Conservation (phyloP, 1,139 yeast genomes). For the Blastobotrys indianensis region DNA sequence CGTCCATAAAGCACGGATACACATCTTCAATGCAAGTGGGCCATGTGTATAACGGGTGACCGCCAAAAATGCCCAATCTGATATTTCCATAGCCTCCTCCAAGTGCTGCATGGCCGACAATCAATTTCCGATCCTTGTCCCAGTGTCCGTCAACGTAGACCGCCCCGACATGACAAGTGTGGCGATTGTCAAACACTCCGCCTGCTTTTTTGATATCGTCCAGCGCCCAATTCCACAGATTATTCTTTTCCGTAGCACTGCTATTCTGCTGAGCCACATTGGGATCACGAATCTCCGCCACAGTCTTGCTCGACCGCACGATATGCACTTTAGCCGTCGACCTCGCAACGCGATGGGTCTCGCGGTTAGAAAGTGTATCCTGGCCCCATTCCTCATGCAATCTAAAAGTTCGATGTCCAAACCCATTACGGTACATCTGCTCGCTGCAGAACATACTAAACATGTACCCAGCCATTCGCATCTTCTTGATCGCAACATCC, state of each 20-base stretch:
- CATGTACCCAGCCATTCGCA: slow-evolving; percentile 79
- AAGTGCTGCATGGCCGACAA: slow-evolving; percentile 86
- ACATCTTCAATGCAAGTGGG: slow-evolving; percentile 71
- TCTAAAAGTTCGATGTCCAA: slow-evolving; percentile 74
- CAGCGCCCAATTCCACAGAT: slow-evolving; percentile 69
- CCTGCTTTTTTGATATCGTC: slow-evolving; percentile 58
- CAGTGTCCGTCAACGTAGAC: slow-evolving; percentile 80
- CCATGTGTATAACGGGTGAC: slow-evolving; percentile 89
- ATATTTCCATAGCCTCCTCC: slow-evolving; percentile 79
- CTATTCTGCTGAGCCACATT: slow-evolving; percentile 83
- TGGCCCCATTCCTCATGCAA: slow-evolving; percentile 61
- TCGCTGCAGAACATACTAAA: slow-evolving; percentile 94
- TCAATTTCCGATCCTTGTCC: slow-evolving; percentile 55
- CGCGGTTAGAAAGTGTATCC: slow-evolving; percentile 48
- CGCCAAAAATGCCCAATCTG: slow-evolving; percentile 84
- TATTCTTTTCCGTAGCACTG: slow-evolving; percentile 67
- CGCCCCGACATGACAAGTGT: slow-evolving; percentile 74
- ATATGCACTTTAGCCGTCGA: slow-evolving; percentile 73
- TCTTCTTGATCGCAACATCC: slow-evolving; percentile 66
- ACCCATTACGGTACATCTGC: slow-evolving; percentile 75
- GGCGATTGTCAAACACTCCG: slow-evolving; percentile 46
- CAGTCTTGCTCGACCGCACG: slow-evolving; percentile 57
- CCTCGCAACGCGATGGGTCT: slow-evolving; percentile 38
- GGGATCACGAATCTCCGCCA: slow-evolving; percentile 68
- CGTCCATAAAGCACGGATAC: slow-evolving; percentile 64